phyloP scores from a whole-genome alignment of 495 filamentous ascomycete species.

The Entonaema liquescens region DNA sequence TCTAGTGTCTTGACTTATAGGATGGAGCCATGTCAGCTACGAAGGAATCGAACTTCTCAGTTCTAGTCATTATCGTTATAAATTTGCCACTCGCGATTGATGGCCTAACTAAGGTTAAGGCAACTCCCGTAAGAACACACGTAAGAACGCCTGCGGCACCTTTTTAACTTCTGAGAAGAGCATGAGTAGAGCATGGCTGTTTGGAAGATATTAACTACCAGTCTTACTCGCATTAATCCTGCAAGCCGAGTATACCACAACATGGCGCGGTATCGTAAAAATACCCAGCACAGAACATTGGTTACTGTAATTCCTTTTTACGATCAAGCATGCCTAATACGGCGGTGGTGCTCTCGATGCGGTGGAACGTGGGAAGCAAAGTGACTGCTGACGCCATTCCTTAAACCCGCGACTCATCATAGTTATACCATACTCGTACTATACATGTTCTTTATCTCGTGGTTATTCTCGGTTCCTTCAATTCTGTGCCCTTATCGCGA shows the following conservation, averaged over 20 bases:
- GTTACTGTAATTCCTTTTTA: neutral
- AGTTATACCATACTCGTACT: slow-evolving; percentile 17
- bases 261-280: slow-evolving; percentile 2
- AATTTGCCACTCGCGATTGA: slow-evolving; percentile 7
- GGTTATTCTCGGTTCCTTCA: slow-evolving; percentile 14
- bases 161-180: slow-evolving; percentile 27
- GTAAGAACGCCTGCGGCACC: slow-evolving; percentile 1
- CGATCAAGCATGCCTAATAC: slow-evolving; percentile 17
- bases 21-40: slow-evolving; percentile 18
- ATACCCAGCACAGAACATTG: neutral
- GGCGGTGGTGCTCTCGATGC: slow-evolving; percentile 13
- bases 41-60: neutral
- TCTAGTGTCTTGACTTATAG: slow-evolving; percentile 3
- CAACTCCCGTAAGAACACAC: neutral
- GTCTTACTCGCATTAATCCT: slow-evolving; percentile 23
- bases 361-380: slow-evolving; percentile 24
- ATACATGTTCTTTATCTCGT: neutral
- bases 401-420: slow-evolving; percentile 9
- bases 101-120: neutral
- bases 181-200: slow-evolving; percentile 10
- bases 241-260: slow-evolving; percentile 8
- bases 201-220: slow-evolving; percentile 6
- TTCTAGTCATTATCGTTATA: slow-evolving; percentile 6
- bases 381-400: slow-evolving; percentile 32
- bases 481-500: neutral